Evolutionary conservation across 371 early-diverging fungal genomes (phyloP), one percentile per base, ranked within the genome.

Genomic region (Haplosporangium sp.): DNA sequence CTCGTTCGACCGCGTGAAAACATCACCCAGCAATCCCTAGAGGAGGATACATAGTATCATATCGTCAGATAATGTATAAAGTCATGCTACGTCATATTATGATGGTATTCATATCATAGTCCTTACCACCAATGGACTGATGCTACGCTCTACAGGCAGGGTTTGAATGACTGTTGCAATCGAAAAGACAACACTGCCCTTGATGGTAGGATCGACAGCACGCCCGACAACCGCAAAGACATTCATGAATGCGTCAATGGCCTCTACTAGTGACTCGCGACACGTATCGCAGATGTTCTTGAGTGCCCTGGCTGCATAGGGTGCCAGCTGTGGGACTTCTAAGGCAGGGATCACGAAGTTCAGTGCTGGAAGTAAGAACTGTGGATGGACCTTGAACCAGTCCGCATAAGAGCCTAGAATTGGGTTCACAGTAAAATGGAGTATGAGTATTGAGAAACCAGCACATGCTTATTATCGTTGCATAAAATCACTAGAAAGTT

Each of bases 251-350:
- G 81, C 84, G 55, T 89, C 87, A 16, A 89, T 79, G 0, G 83
- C 92, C n/a, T 80, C 86, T 0, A 90, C 85, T 36, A 94, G 75
- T 5, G 87, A 86, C 45, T 85, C 85, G 47, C 92, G 85, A 64
- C 94, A 94, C 16, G 84, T 86, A 62, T 93, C 92, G 72, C 93
- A 94, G n/a, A 93, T 86, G 55, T 85, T 86, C 18, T 91, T 85
- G 52, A 94, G 89, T 0, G 92, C 86, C 1, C 82, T 83, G 46
- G 90, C 91, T 6, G 94, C 93, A n/a, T 86, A 65, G 0, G 81
- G 81, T 0, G 93, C 89, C n/a, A 91, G 76, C 55, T 84, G 79
- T 0, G 89, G 85, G 16, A 86, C 81, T 43, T 85, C 86, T 16
- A 94, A 67, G 45, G 89, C 89, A 0, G 89, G 86, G 8, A 91